Evolutionary conservation across 495 filamentous ascomycete species (phyloP).

Genomic region (Aspergillus affinis): DNA sequence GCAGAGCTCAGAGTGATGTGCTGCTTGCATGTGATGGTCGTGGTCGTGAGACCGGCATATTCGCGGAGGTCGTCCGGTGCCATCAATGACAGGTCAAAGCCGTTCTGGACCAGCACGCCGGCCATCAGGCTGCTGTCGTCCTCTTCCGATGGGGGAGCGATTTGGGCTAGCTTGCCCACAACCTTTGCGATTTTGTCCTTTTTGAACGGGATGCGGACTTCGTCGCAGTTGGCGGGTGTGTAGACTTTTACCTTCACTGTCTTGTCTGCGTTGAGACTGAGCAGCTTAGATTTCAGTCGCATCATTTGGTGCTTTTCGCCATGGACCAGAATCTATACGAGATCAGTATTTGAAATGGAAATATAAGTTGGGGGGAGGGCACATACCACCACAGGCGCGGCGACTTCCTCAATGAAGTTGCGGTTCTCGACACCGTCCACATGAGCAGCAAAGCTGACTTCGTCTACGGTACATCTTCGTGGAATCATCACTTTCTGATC

Average conservation of each 20-base stretch:
- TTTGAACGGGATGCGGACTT: slow-evolving; percentile 91
- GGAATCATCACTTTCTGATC: slow-evolving; percentile 89
- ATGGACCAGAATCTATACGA: slow-evolving; percentile 80
- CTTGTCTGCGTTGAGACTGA: slow-evolving; percentile 85
- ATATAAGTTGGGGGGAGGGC: neutral
- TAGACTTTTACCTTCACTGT: slow-evolving; percentile 81
- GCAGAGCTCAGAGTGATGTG: slow-evolving; percentile 80
- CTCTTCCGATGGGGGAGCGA: slow-evolving; percentile 59
- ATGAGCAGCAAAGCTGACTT: slow-evolving; percentile 92
- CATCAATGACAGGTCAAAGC: slow-evolving; percentile 95
- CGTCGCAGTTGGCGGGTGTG: slow-evolving; percentile 90
- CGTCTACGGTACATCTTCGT: slow-evolving; percentile 84
- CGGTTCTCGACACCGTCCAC: slow-evolving; percentile 95
- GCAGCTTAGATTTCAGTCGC: slow-evolving; percentile 86
- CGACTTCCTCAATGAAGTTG: slow-evolving; percentile 91
- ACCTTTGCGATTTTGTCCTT: slow-evolving; percentile 96
- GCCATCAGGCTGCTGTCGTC: slow-evolving; percentile 63
- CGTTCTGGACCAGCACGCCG: slow-evolving; percentile 92
- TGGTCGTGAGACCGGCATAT: slow-evolving; percentile 92
- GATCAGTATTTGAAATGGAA: slow-evolving; percentile 16
- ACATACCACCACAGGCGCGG: slow-evolving; percentile 86
- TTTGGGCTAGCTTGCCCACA: slow-evolving; percentile 85
- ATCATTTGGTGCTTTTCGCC: slow-evolving; percentile 98
- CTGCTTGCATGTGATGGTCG: slow-evolving; percentile 88
- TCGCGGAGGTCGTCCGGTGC: slow-evolving; percentile 92